A percentile compares a stretch with the other conserved stretches of the same genome.
Conservation (phyloP, 345 rosid genomes). For the Brassica incana region DNA sequence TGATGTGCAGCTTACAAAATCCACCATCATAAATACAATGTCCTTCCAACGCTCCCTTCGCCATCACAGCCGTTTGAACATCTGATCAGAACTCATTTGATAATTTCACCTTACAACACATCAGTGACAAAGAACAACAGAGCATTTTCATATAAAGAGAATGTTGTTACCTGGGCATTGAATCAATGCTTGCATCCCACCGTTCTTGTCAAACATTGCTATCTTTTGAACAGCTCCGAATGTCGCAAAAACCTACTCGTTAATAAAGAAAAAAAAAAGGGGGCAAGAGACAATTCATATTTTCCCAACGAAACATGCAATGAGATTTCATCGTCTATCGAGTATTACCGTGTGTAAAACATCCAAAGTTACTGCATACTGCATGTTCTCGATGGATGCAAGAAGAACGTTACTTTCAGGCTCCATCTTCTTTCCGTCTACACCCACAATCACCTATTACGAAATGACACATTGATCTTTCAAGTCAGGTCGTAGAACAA, state of each 20-base stretch:
- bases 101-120: not conserved
- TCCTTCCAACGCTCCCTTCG: slow-evolving; percentile 97
- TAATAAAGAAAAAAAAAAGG: too few species aligned
- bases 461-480: slow-evolving; percentile 4
- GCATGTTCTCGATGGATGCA: slow-evolving; percentile 99
- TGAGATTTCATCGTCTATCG: not conserved
- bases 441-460: slow-evolving; percentile 63
- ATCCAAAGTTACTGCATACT: slow-evolving; percentile 96
- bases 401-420: slow-evolving; percentile 99
- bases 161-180: slow-evolving; percentile 64
- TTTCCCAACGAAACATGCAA: not conserved
- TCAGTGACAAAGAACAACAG: not conserved
- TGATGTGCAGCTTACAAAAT: slow-evolving; percentile 93
- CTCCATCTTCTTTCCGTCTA: slow-evolving; percentile 93
- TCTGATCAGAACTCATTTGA: slow-evolving; percentile 44
- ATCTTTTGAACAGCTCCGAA: slow-evolving; percentile 96
- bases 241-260: slow-evolving; percentile 77
- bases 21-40: slow-evolving; percentile 99
- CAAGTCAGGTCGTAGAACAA: not conserved
- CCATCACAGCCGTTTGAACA: slow-evolving; percentile 85
- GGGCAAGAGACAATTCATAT: not conserved
- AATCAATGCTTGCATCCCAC: slow-evolving; percentile 90
- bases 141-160: not conserved
- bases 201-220: slow-evolving; percentile 99
- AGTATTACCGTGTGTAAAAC: slow-evolving; percentile 79